Evolutionary conservation across 192 early-diverging fungal species (phyloP), one percentile per base, ranked within the genome.

Genomic region (Rhizophagus prolifer): DNA sequence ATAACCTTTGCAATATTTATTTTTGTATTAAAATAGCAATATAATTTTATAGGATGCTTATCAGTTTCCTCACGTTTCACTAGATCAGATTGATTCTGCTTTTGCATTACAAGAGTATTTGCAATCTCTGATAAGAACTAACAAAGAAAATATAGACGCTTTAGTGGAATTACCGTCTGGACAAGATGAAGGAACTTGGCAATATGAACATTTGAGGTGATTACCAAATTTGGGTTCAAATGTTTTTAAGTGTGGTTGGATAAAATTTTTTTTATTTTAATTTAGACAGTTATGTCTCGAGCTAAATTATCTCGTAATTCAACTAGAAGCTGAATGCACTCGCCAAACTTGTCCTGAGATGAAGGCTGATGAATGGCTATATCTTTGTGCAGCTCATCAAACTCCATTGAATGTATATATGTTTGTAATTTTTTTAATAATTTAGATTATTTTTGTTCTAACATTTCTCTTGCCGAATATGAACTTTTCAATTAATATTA

Each of bases 331-430:
- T 19, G 96, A 97, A 75, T 96, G 95, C 79, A 95, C 91, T 0
- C 78, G 84, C 3, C 84, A 87, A 31, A 80, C 83, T 6, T 99
- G 97, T 78, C 93, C 94, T 1, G 91, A 95, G 58, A 99, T 99
- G 97, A 92, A 95, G 71, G 95, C 96, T 3, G 88, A 91, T 54
- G 95, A 95, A 36, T 95, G 93, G 88, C 85, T 92, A 72, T 98
- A 94, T 81, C 90, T 95, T 36, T 98, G 97, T 78, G 97, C 97
- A 4, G 93, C 92, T 9, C 97, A 99, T 74, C 86, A 88, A 34
- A 81, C 86, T 10, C 86, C 96, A 6, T 85, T 92, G 72, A 85
- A 89, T 46, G 94, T 95, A 88, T 14, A 78, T 61, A 70, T 44
- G 4, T 16, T n/a, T 28, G 50, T 44, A 13, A 70, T 61, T 60